Percentiles rank a stretch among this genome's conserved stretches.
phyloP scores from a whole-genome alignment of 208 protist genomes.

The Trypanosoma theileri region DNA sequence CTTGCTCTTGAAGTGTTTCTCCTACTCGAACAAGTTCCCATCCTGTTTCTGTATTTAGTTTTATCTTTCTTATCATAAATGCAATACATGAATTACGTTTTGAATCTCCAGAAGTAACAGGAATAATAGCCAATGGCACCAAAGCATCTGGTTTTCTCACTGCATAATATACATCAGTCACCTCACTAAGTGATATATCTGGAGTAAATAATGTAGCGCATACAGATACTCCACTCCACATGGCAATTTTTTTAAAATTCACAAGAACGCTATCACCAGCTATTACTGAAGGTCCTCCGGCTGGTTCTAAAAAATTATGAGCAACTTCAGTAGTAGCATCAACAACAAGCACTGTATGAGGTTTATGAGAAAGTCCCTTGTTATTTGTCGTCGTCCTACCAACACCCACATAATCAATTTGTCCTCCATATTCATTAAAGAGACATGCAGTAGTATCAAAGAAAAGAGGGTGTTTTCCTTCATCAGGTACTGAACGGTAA shows the following conservation, averaged over 20 bases:
- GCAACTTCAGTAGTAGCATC: slow-evolving; percentile 29
- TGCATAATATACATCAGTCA: slow-evolving; percentile 63
- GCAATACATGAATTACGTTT: slow-evolving; percentile 46
- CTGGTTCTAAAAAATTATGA: slow-evolving; percentile 45
- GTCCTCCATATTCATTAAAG: slow-evolving; percentile 51
- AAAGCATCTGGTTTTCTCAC: slow-evolving; percentile 39
- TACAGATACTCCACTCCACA: slow-evolving; percentile 53
- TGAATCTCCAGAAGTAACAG: slow-evolving; percentile 36
- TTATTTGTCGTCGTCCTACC: slow-evolving; percentile 59
- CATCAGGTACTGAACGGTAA: slow-evolving; percentile 58
- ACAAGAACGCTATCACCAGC: slow-evolving; percentile 68
- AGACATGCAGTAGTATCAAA: slow-evolving; percentile 81
- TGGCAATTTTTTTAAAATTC: slow-evolving; percentile 47
- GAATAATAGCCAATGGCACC: slow-evolving; percentile 55
- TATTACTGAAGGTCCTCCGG: slow-evolving; percentile 40
- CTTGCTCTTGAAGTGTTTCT: slow-evolving; percentile 41
- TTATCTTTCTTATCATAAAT: slow-evolving; percentile 69
- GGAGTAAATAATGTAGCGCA: slow-evolving; percentile 62
- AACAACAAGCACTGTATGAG: slow-evolving; percentile 60
- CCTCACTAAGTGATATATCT: slow-evolving; percentile 30
- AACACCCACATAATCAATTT: slow-evolving; percentile 73
- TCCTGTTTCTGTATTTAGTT: slow-evolving; percentile 36
- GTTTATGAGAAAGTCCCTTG: slow-evolving; percentile 51
- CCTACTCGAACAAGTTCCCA: slow-evolving; percentile 81
- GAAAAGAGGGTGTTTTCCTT: slow-evolving; percentile 37